Percentiles rank a stretch among this genome's conserved stretches.
Conservation (phyloP, 768 basidiomycete species). For the Boletus reticuloceps region DNA sequence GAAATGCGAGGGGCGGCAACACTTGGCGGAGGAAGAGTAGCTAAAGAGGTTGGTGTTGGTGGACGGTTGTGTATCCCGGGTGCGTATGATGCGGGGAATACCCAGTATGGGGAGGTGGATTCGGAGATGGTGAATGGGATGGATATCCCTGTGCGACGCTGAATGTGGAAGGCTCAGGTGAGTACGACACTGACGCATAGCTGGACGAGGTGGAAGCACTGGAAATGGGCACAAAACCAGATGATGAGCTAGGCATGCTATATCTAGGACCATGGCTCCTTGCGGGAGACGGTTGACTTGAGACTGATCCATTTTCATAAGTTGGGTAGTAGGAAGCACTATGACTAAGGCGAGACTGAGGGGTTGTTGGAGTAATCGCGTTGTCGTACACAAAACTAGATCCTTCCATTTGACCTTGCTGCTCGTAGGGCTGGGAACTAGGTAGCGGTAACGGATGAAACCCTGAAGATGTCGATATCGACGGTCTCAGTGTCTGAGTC, state of each 20-base stretch:
- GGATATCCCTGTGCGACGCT: conserved; percentile 42
- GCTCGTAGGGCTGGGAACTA: conserved; percentile 40
- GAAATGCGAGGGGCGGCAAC: conserved; percentile 19
- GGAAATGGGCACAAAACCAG: conserved; percentile 64
- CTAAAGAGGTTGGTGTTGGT: conserved; percentile 8
- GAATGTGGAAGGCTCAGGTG: conserved; percentile 31
- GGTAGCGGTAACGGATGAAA: conserved; percentile 35
- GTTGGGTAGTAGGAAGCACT: conserved; percentile 42
- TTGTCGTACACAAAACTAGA: conserved; percentile 38
- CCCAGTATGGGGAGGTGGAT: conserved; percentile 10
- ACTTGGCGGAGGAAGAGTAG: conserved; percentile 4
- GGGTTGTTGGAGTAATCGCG: conserved; percentile 36
- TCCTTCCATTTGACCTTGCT: conserved; percentile 31
- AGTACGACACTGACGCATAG: conserved; percentile 36
- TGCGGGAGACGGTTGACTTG: conserved; percentile 32
- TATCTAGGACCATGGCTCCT: conserved; percentile 55
- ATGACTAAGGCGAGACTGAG: conserved; percentile 33
- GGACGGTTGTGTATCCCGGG: conserved; percentile 11
- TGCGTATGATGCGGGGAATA: conserved; percentile 21
- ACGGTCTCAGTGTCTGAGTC: conserved; percentile 34
- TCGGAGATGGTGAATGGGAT: conserved; percentile 26
- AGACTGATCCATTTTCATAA: conserved; percentile 39
- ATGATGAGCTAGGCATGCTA: conserved; percentile 63
- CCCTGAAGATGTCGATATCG: conserved; percentile 34
- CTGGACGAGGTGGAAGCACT: conserved; percentile 34